Percentiles rank a stretch among this genome's conserved stretches.
phyloP scores from a whole-genome alignment of 2,329 filamentous ascomycete species.

The Daldinia sp. region DNA sequence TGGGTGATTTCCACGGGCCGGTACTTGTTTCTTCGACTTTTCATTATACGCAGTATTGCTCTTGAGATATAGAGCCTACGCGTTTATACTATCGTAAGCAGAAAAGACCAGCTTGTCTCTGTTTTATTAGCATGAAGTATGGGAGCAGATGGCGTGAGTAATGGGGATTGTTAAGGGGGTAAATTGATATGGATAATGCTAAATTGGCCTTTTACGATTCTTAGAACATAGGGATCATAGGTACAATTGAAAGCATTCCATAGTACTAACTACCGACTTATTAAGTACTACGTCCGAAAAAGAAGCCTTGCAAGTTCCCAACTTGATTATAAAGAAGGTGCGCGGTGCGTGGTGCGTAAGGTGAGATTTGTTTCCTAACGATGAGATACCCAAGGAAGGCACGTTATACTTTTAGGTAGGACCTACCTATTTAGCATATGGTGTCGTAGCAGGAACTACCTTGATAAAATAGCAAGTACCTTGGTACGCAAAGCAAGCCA shows the following conservation, averaged over 20 bases:
- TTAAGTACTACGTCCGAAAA: neutral
- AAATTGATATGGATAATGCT: slow-evolving; percentile 18
- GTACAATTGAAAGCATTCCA: slow-evolving; percentile 18
- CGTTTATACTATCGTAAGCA: neutral
- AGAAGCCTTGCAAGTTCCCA: neutral
- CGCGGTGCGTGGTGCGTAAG: slow-evolving; percentile 3
- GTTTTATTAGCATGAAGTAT: neutral
- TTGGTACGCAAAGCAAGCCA: too few species aligned
- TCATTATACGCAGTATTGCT: slow-evolving; percentile 14
- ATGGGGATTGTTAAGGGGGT: neutral
- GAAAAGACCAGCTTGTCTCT: neutral
- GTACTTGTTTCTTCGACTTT: slow-evolving; percentile 24
- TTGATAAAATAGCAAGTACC: too few species aligned
- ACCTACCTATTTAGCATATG: too few species aligned
- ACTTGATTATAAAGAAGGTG: neutral
- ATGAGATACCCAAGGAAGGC: slow-evolving; percentile 26
- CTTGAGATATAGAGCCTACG: slow-evolving; percentile 32
- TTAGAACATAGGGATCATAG: slow-evolving; percentile 16
- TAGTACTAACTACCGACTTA: neutral
- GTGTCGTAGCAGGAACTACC: too few species aligned
- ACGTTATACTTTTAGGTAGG: too few species aligned
- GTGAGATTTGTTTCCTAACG: slow-evolving; percentile 13
- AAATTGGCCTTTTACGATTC: slow-evolving; percentile 21
- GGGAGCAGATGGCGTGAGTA: neutral
- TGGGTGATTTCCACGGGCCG: slow-evolving; percentile 34